Evolutionary conservation across 2,329 filamentous ascomycete species (phyloP), one percentile per base, ranked within the genome.

Genomic region (Thelonectria discophora): DNA sequence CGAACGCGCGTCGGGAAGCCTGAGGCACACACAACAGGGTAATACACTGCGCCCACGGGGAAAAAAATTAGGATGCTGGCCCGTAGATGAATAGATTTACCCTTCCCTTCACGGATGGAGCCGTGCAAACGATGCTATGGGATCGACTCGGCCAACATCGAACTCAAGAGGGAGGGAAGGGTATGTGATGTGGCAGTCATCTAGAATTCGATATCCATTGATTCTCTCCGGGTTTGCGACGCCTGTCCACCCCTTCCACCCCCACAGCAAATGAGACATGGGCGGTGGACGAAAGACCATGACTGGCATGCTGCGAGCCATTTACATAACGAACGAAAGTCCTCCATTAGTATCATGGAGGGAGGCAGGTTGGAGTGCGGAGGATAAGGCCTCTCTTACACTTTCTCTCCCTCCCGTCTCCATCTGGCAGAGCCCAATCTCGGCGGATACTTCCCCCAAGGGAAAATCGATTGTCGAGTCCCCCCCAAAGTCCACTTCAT

Each of bases 231-330:
- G 15, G 43, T 52, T 52, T 30, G 27, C 27, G 9, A 9, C 46
- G 21, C 21, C 21, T 24, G 21, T 42, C 53, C 48, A 57, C 58
- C 40, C 2, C 20, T 2, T 8, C 27, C 27, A 6, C n/a, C 27
- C 27, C 27, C 27, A 10, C 27, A 30, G 27, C 8, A 30, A 53
- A 48, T 61, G 48, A 61, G 58, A 61, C 58, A 24, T 18, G 42
- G 53, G 55, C 53, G 48, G 48, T 61, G 58, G 47, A 32, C 43
- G 45, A 24, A 24, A 24, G 6, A 6, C 37, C 13, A 39, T 57
- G 48, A 37, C 48, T 56, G 58, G 58, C 34, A 57, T 61, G 58
- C 42, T 12, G 48, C 39, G 42, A 52, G 34, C 58, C 57, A 61
- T 56, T 61, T 61, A 56, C 21, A 24, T 24, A 24, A 24, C 27